Evolutionary conservation across 2,329 filamentous ascomycete genomes (phyloP).

Genomic region (Xylariaceae sp.): DNA sequence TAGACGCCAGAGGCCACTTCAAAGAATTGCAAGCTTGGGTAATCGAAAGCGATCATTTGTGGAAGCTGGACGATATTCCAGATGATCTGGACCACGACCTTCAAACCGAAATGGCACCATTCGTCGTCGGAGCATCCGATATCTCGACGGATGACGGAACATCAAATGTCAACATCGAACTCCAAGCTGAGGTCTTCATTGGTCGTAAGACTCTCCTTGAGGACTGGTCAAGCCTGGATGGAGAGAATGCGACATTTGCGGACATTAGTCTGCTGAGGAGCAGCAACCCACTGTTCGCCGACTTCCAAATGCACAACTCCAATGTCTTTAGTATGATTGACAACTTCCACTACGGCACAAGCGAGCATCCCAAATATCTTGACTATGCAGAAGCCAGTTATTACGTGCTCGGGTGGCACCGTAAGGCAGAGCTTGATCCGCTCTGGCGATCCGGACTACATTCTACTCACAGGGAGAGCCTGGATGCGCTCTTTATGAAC

Average conservation of each 20-base stretch:
- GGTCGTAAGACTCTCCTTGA: conserved; percentile 27
- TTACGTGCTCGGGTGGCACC: conserved; percentile 40
- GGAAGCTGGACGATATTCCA: conserved; percentile 30
- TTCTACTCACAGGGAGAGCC: conserved; percentile 1
- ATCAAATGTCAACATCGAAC: conserved; percentile 20
- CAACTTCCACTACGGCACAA: conserved; percentile 31
- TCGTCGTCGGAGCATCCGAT: conserved; percentile 23
- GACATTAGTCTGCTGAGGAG: conserved; percentile 15
- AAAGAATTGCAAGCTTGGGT: conserved; percentile 32
- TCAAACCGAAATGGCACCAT: conserved; percentile 38
- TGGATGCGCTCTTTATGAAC: conserved; percentile 22
- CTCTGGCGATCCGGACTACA: no score
- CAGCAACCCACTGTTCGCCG: conserved; percentile 35
- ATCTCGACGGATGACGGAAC: neutral
- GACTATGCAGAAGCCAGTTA: conserved; percentile 32
- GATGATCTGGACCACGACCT: conserved; percentile 27
- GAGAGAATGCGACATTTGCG: neutral
- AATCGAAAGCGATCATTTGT: conserved; percentile 36
- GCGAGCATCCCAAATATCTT: conserved; percentile 18
- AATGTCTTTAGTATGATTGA: conserved; percentile 42
- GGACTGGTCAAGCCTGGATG: conserved; percentile 14
- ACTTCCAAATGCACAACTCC: conserved; percentile 37
- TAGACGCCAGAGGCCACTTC: conserved; percentile 4
- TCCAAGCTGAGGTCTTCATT: conserved; percentile 42
- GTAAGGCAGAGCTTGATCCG: conserved; percentile 16